phyloP scores from a whole-genome alignment of 305 asterid species.

The Andrographis paniculata region DNA sequence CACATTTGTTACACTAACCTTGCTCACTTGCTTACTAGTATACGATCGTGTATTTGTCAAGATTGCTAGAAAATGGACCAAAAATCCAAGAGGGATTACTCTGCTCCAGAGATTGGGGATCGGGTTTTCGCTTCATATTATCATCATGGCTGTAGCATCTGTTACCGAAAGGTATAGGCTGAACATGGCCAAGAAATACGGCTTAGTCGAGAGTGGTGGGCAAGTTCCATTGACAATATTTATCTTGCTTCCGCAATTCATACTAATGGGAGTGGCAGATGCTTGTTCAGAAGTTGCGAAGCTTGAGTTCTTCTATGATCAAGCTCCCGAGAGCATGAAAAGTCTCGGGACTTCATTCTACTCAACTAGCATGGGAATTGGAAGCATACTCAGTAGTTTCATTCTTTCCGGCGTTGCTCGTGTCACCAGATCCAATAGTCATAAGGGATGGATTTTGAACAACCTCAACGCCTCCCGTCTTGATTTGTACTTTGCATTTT shows the following conservation, averaged over 20 bases:
- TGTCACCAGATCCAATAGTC: slow-evolving; percentile 35
- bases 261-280: slow-evolving; percentile 59
- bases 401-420: slow-evolving; percentile 38
- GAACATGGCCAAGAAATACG: slow-evolving; percentile 34
- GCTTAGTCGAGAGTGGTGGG: slow-evolving; percentile 25
- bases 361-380: slow-evolving; percentile 41
- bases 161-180: slow-evolving; percentile 40
- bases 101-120: slow-evolving; percentile 77
- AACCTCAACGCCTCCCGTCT: slow-evolving; percentile 54
- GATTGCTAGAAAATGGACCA: slow-evolving; percentile 35
- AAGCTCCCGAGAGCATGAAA: slow-evolving; percentile 72
- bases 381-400: slow-evolving; percentile 47
- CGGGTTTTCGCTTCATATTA: slow-evolving; percentile 36
- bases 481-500: slow-evolving; percentile 46
- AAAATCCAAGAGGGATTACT: slow-evolving; percentile 73
- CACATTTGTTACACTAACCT: slow-evolving; percentile 64
- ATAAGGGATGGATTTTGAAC: slow-evolving; percentile 44
- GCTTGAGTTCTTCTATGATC: slow-evolving; percentile 60
- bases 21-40: slow-evolving; percentile 61
- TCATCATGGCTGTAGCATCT: slow-evolving; percentile 49
- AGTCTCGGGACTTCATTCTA: slow-evolving; percentile 59
- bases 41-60: slow-evolving; percentile 55
- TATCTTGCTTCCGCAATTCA: slow-evolving; percentile 50
- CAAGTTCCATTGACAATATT: slow-evolving; percentile 50
- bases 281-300: slow-evolving; percentile 46